phyloP scores from a whole-genome alignment of 129 eudicot genomes.

The Deinandra increscens region DNA sequence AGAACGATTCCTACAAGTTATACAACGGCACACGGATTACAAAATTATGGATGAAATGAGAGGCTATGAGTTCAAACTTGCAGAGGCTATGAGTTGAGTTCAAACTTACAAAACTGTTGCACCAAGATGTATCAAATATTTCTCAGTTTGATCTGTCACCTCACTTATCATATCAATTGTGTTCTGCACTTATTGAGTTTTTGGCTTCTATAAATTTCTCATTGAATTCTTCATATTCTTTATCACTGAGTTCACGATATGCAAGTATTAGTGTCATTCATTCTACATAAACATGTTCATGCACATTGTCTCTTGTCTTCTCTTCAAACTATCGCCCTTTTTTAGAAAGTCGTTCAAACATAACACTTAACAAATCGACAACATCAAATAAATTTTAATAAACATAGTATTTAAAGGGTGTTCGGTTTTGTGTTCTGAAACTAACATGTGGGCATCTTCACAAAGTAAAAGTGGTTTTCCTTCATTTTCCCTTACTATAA shows the following conservation, averaged over 20 bases:
- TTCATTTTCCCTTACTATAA: conserved; percentile 49
- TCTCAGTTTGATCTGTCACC: conserved; percentile 52
- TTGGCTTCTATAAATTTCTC: conserved; percentile 47
- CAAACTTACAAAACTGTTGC: too few relatives aligned
- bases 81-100: too few relatives aligned
- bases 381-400: background rate
- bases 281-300: conserved; percentile 61
- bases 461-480: conserved; percentile 44
- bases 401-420: background rate
- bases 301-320: conserved; percentile 50
- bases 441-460: conserved; percentile 66
- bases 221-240: conserved; percentile 42
- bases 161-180: conserved; percentile 45
- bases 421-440: background rate
- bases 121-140: conserved; percentile 64
- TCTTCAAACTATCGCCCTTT: conserved; percentile 24
- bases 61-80: too few relatives aligned
- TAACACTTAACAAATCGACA: background rate
- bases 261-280: conserved; percentile 60
- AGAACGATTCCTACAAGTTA: too few relatives aligned
- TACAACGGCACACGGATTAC: too few relatives aligned
- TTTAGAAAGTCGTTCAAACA: conserved; percentile 10
- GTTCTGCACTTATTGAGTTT: conserved; percentile 54
- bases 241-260: conserved; percentile 53
- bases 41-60: too few relatives aligned